Evolutionary conservation across 805 yeast species (phyloP), one percentile per base, ranked within the genome.

Genomic region (Suhomyces canberraensis): DNA sequence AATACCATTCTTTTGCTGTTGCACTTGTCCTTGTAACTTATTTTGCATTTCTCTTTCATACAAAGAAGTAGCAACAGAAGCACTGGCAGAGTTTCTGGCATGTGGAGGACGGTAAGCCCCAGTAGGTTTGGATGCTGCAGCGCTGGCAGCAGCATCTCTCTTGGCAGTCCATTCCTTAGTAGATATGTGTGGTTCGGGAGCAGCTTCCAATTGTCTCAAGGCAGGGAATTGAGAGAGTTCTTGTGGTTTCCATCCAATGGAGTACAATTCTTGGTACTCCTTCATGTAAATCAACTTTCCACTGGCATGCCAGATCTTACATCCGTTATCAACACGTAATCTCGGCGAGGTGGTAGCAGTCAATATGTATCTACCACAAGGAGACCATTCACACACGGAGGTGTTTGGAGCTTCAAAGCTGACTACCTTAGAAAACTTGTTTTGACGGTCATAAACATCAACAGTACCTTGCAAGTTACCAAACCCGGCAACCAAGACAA

Each of bases 91-190:
- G 37, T 56, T 71, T 60, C 95, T 76, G 8, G 97, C 96, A 61
- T 89, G 96, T 2, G 99, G 98, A 16, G 98, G 98, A 60, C 95
- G 79, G 60, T 93, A 93, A 28, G 97, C 98, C 36, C 96, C 96
- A 21, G 78, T 74, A 36, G 90, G 81, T 56, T 81, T 83, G 37
- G 73, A 58, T 14, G 68, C 60, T 13, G 61, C 56, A 5, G 61
- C 56, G 8, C 63, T 52, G 26, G 56, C 50, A 28, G 52, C 51
- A 13, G 61, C 61, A 33, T 62, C 62, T 41, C 57, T 61, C 48
- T 71, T 71, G 24, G 68, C 69, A 46, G 73, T 50, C 50, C 66
- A 78, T 39, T 78, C 85, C 29, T 71, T 66, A 15, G 89, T 95
- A 29, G 86, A 78, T 37, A 67, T 66, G 56, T 91, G 93, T 3